Evolutionary conservation across 2,329 filamentous ascomycete genomes (phyloP), one percentile per base, ranked within the genome.

Genomic region (Hypoxylon sp.): DNA sequence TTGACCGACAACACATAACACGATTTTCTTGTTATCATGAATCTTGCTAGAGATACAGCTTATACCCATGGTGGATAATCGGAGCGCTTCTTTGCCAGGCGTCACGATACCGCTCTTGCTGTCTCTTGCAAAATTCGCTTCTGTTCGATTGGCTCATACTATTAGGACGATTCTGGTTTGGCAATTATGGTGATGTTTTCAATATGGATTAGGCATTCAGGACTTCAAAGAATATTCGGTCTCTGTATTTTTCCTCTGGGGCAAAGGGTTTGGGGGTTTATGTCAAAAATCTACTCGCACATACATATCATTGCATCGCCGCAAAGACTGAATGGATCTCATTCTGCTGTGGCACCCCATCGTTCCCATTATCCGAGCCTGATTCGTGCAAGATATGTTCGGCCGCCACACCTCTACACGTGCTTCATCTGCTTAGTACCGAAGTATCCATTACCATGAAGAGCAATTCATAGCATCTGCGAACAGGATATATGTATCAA

Each of bases 21-120:
- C 17, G 28, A 43, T 65, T 67, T 73, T 48, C 48, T 67, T 71
- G 52, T 49, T 65, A 46, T 68, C 28, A 64, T 32, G 48, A 66
- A 65, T 63, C 55, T 67, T 72, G 58, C 64, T 62, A 59, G 69
- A 70, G 68, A 68, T 61, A 21, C 65, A 59, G 67, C 65, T 65
- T 73, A 74, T 74, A 74, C 72, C 72, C 71, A 65, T 43, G 38
- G 63, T 36, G 46, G 64, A 67, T 48, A 45, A 53, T 52, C 62
- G 28, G 32, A 66, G 55, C 38, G 58, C 62, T 32, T 61, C 25
- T 51, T 58, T 43, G 3, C 43, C 19, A 17, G 17, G 55, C 50
- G 57, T 68, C 28, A 51, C 36, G 55, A 46, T 63, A 14, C 60
- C 62, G 59, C 58, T 61, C 57, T 65, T 64, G 67, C 64, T 68